Conservation (phyloP, 73 alveolate species). For the Breviolum minutum region DNA sequence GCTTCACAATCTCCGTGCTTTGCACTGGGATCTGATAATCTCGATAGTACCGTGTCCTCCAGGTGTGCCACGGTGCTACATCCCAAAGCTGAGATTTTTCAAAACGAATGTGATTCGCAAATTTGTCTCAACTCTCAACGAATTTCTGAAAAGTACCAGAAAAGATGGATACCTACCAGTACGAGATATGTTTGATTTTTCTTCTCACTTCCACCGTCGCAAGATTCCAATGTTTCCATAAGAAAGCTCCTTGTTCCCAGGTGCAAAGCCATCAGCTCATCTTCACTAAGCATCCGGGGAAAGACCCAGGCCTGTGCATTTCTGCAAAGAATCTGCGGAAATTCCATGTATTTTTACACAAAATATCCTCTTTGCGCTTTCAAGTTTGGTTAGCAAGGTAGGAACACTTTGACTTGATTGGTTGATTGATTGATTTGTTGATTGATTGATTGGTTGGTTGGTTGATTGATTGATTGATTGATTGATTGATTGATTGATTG, state of each 20-base stretch:
- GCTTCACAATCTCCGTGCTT: conserved; percentile 44
- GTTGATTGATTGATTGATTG: too few species aligned
- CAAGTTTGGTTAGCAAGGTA: too few species aligned
- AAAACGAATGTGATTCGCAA: neutral
- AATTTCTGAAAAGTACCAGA: neutral
- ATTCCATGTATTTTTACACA: too few species aligned
- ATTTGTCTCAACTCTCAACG: neutral
- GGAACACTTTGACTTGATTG: too few species aligned
- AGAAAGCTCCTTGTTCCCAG: conserved; percentile 51
- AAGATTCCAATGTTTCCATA: neutral
- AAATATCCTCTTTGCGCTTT: neutral
- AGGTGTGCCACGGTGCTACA: too few species aligned
- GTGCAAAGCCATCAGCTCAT: conserved; percentile 61
- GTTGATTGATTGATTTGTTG: too few species aligned
- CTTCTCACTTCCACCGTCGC: neutral
- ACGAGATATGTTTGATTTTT: neutral
- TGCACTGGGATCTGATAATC: conserved; percentile 77
- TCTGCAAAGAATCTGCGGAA: neutral
- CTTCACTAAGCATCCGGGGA: neutral
- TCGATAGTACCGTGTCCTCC: conserved; percentile 76
- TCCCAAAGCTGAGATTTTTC: too few species aligned
- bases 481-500: too few species aligned
- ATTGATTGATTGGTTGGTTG: too few species aligned
- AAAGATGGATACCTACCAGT: neutral
- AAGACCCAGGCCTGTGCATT: conserved; percentile 35